phyloP scores from a whole-genome alignment of 305 asterid species.

The Fraxinus velutina region DNA sequence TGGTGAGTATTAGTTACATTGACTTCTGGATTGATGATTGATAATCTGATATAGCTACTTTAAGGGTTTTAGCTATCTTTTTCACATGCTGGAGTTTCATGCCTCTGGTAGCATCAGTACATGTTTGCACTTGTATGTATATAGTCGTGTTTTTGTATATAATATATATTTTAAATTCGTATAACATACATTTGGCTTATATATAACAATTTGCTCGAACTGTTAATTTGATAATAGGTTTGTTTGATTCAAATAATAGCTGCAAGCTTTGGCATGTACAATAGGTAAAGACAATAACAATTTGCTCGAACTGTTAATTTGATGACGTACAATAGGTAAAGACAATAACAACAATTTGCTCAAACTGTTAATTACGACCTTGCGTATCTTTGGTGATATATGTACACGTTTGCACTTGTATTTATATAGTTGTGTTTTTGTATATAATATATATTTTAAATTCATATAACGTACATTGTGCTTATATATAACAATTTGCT shows the following conservation, averaged over 20 bases:
- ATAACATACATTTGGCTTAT: background rate
- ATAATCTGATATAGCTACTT: background rate
- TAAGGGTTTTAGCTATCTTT: background rate
- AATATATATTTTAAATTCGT: background rate
- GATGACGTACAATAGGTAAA: background rate
- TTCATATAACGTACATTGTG: background rate
- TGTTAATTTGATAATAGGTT: background rate
- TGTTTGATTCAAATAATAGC: background rate
- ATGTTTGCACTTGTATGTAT: background rate
- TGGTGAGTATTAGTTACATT: background rate
- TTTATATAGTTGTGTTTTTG: background rate
- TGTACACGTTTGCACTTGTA: background rate
- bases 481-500: too few relatives aligned
- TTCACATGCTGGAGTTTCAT: background rate
- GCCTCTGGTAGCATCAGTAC: background rate
- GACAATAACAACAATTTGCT: background rate
- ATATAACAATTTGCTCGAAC: background rate
- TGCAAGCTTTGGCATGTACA: background rate
- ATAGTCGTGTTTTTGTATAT: background rate
- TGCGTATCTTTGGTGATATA: background rate
- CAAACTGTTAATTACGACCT: too few relatives aligned
- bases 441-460: too few relatives aligned
- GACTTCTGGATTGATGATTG: background rate
- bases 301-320: background rate
- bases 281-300: conserved; percentile 9